Conservation (phyloP, 768 basidiomycete genomes). For the Pulveroboletus frians region DNA sequence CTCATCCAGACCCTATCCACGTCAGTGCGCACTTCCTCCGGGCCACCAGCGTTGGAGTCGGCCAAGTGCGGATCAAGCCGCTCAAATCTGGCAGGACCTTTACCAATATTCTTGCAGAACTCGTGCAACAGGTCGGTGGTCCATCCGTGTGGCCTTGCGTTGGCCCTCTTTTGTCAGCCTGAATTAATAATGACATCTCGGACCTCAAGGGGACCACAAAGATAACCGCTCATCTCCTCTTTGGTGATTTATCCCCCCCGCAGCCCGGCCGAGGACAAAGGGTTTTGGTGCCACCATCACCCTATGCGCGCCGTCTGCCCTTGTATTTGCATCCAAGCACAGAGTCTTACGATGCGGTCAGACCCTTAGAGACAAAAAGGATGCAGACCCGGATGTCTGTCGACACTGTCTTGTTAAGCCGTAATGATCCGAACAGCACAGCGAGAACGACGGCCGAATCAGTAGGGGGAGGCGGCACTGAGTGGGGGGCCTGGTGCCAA, state of each 20-base stretch:
- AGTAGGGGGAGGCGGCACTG: constrained; percentile 48
- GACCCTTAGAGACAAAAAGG: constrained; percentile 33
- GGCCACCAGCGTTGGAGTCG: constrained; percentile 36
- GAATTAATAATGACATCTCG: neutral
- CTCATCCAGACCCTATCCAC: constrained; percentile 54
- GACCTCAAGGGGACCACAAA: constrained; percentile 38
- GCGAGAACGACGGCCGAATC: constrained; percentile 36
- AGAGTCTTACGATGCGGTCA: constrained; percentile 23
- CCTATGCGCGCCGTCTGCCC: constrained; percentile 57
- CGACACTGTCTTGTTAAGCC: constrained; percentile 38
- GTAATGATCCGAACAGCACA: constrained; percentile 36
- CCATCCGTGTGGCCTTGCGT: neutral
- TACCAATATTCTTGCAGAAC: constrained; percentile 53
- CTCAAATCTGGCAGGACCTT: constrained; percentile 50
- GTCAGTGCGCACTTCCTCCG: constrained; percentile 56
- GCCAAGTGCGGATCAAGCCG: constrained; percentile 43
- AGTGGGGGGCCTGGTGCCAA: constrained; percentile 53
- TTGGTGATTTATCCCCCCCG: constrained; percentile 41
- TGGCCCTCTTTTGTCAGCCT: neutral
- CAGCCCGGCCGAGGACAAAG: constrained; percentile 10
- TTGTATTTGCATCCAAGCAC: constrained; percentile 49
- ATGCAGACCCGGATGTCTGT: constrained; percentile 33
- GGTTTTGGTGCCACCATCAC: constrained; percentile 45
- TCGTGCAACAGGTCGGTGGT: constrained; percentile 49
- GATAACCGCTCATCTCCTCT: constrained; percentile 52